Base-by-base conservation (phyloP, 2,329 filamentous ascomycete genomes). In the Aspergillus sp. region DNA sequence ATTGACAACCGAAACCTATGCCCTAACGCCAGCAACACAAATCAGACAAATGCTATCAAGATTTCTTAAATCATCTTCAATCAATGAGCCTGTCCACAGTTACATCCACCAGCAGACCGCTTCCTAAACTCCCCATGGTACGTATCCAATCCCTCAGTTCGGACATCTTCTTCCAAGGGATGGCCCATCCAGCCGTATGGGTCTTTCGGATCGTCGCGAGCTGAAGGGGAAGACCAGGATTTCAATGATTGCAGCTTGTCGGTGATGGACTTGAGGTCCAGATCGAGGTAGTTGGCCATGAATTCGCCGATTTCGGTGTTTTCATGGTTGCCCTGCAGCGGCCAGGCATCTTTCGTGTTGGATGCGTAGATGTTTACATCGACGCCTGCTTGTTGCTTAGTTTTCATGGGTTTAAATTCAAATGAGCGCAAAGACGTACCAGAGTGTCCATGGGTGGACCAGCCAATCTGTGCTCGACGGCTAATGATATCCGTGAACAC, bases 291-390 rank as follows among this genome's bases (percentile, higher is more conserved):
- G 7, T 82, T 73, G 6, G 82, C 75, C 49, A 98, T 70, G 66
- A 96, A 98, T 41, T 79, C 74, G 30, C 93, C 93, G 1, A 98
- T 79, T 22, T 97, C 90, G 0, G 85, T 97, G 65, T 98, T 98
- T 74, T 98, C 93, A 47, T 94, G 84, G 66, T 97, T 97, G 6
- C 91, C 91, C 3, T 81, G 73, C 5, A 95, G 75, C 12, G 78
- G 74, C 39, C 80, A 77, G 0, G 84, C 80, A 25, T 74, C 71
- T 33, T 80, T 76, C 0, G 80, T 76, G 3, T 87, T 83, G 0
- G 86, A 90, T 45, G 87, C 85, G 71, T 97, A 98, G 56, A 98
- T 88, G 68, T 98, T 98, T 43, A 98, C 93, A 64, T 98, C 93
- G 6, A 93, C 90, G 45, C 85, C 93, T 63, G 62, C 38, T n/a